Evolutionary conservation across 2,329 filamentous ascomycete species (phyloP).

Genomic region (Ophiostoma montium): DNA sequence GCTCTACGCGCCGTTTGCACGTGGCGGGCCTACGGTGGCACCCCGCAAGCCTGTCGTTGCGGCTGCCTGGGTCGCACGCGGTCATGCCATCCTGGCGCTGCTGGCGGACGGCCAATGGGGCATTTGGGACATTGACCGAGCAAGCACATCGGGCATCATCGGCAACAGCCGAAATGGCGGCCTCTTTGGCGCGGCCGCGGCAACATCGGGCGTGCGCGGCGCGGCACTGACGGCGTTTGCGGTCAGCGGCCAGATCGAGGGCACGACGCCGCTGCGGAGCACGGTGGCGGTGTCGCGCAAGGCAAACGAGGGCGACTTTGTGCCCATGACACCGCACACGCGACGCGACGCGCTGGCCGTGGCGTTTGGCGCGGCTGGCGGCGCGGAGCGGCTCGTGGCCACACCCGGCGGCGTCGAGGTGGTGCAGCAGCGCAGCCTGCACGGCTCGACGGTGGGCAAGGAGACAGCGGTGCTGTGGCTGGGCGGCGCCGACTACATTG

Average conservation of each 20-base stretch:
- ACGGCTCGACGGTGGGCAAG: slow-evolving; percentile 29
- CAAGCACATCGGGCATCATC: slow-evolving; percentile 21
- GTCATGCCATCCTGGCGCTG: slow-evolving; percentile 42
- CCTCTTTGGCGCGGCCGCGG: slow-evolving; percentile 29
- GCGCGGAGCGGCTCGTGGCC: slow-evolving; percentile 35
- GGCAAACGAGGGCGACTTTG: slow-evolving; percentile 34
- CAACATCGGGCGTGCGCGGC: slow-evolving; percentile 38
- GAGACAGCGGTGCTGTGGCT: slow-evolving; percentile 45
- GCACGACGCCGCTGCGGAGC: slow-evolving; percentile 40
- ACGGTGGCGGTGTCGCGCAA: slow-evolving; percentile 21
- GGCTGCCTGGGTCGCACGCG: slow-evolving; percentile 46
- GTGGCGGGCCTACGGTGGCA: slow-evolving; percentile 27
- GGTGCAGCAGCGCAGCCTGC: slow-evolving; percentile 27
- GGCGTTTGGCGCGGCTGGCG: slow-evolving; percentile 26
- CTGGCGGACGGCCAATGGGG: slow-evolving; percentile 53
- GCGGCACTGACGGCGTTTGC: slow-evolving; percentile 45
- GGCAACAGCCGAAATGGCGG: slow-evolving; percentile 8
- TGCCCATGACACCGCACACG: slow-evolving; percentile 50
- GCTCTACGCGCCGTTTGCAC: slow-evolving; percentile 42
- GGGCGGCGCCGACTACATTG: slow-evolving; percentile 36
- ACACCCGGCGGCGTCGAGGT: slow-evolving; percentile 40
- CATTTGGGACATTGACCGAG: slow-evolving; percentile 51
- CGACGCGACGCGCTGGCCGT: slow-evolving; percentile 37
- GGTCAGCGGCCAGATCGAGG: slow-evolving; percentile 45
- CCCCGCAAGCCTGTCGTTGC: slow-evolving; percentile 46